Percentiles rank a stretch among this genome's conserved stretches.
Conservation (phyloP, 2,329 filamentous ascomycete species). For the Hortaea werneckii region DNA sequence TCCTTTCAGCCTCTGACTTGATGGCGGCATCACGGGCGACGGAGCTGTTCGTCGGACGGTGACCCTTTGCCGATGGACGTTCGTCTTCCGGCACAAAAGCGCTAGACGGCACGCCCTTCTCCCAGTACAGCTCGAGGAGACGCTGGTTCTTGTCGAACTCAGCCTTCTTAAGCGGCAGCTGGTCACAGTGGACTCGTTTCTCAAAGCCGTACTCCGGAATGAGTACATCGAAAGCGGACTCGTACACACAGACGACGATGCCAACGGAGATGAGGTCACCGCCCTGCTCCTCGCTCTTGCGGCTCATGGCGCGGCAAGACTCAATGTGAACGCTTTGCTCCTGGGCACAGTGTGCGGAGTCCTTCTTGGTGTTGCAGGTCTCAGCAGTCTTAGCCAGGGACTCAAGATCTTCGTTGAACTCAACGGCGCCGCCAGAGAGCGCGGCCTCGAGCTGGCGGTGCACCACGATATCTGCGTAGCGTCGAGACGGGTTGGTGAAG, state of each 20-base stretch:
- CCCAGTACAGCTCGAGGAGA: constrained; percentile 94
- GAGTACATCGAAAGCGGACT: constrained; percentile 94
- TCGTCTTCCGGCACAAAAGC: constrained; percentile 96
- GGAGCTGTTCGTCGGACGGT: constrained; percentile 41
- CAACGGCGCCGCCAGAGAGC: constrained; percentile 68
- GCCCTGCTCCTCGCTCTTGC: constrained; percentile 72
- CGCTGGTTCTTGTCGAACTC: constrained; percentile 96
- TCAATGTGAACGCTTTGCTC: constrained; percentile 99
- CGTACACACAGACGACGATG: constrained; percentile 93
- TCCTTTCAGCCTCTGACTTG: constrained; percentile 73
- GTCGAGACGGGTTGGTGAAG: constrained; percentile 88
- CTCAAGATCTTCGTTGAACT: constrained; percentile 85
- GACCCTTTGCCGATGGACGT: constrained; percentile 66
- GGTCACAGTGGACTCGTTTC: constrained; percentile 98
- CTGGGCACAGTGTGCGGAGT: constrained; percentile 92
- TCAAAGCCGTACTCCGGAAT: constrained; percentile 98
- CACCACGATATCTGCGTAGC: constrained; percentile 89
- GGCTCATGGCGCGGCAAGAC: constrained; percentile 91
- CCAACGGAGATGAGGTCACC: constrained; percentile 92
- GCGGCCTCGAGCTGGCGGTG: constrained; percentile 88
- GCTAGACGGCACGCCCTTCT: constrained; percentile 95
- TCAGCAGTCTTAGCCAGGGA: constrained; percentile 84
- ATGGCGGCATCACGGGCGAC: constrained; percentile 74
- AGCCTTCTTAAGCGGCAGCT: constrained; percentile 96
- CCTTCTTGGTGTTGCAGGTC: constrained; percentile 97